A percentile compares a stretch with the other conserved stretches of the same genome.
phyloP scores from a whole-genome alignment of 2,329 filamentous ascomycete species.

The Harringtonia aguacate region DNA sequence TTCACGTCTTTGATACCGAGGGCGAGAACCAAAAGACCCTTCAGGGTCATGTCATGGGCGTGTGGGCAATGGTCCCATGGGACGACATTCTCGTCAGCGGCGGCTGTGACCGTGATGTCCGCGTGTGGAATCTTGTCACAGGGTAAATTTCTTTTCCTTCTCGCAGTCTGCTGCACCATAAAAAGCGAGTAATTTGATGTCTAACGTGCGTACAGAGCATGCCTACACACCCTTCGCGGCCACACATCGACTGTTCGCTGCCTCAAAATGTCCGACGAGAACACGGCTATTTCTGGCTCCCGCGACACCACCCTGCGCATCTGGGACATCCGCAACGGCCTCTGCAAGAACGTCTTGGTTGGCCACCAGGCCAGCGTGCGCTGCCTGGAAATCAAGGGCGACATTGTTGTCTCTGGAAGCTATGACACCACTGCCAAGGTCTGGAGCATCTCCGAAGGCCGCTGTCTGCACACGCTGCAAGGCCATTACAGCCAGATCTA shows the following conservation, averaged over 20 bases:
- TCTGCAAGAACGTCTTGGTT: slow-evolving; percentile 84
- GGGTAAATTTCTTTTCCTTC: slow-evolving; percentile 50
- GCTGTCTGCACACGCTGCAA: slow-evolving; percentile 78
- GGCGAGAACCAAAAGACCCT: slow-evolving; percentile 81
- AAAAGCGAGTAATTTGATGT: no score
- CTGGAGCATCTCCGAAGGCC: slow-evolving; percentile 94
- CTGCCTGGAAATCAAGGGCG: slow-evolving; percentile 90
- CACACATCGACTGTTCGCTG: slow-evolving; percentile 96
- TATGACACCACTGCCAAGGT: slow-evolving; percentile 96
- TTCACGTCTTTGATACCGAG: slow-evolving; percentile 92
- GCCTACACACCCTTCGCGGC: slow-evolving; percentile 74
- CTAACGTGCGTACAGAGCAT: slow-evolving; percentile 41
- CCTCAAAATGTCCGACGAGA: slow-evolving; percentile 91
- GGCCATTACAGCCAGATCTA: slow-evolving; percentile 99
- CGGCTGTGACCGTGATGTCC: slow-evolving; percentile 90
- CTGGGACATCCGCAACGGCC: slow-evolving; percentile 83
- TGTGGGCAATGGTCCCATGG: slow-evolving; percentile 99
- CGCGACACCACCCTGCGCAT: slow-evolving; percentile 89
- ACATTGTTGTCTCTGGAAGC: slow-evolving; percentile 94
- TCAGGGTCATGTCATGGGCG: slow-evolving; percentile 95
- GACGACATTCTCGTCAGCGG: slow-evolving; percentile 91
- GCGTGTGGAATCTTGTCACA: slow-evolving; percentile 92
- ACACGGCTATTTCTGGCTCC: slow-evolving; percentile 92
- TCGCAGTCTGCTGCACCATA: no score
- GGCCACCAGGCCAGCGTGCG: slow-evolving; percentile 93